Base-by-base conservation (phyloP, 768 basidiomycete genomes). In the Neoboletus brunneissimus region DNA sequence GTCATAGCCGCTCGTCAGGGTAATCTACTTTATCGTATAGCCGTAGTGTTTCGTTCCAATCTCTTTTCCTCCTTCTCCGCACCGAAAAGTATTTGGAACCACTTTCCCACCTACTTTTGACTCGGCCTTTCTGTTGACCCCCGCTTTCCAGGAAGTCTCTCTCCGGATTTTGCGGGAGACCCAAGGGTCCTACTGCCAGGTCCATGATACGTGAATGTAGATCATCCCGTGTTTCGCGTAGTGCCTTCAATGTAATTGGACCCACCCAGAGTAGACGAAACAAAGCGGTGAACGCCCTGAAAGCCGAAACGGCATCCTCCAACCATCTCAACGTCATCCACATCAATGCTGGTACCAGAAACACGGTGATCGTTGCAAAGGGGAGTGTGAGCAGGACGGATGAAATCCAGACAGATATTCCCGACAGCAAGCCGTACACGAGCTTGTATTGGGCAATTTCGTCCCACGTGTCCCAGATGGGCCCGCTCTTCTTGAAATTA, bases 361-460 rank as follows among this genome's bases (percentile, higher is more conserved):
- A 66, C 27, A 79, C 64, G 5, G 87, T 87, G 53, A 90, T 65
- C 11, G 71, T 66, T 9, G 83, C 78, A 59, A 88, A 70, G 3
- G 85, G 88, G 63, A 88, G 76, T 0, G 89, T 90, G 41, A 86
- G 35, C 35, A 85, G 35, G 29, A 84, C 73, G 13, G 80, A 72
- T 18, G 69, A 57, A 34, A 78, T 51, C 83, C 89, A 92, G 31
- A 92, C 89, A 51, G 79, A 73, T 4, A 89, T 56, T 1, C 90
- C 91, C 0, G 90, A 86, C 10, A 85, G 64, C 34, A 94, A 79
- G 11, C 93, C 93, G 63, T 91, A 91, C 22, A 87, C 82, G 51
- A 94, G 84, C 69, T 93, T 94, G 72, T 91, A 89, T 67, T 94
- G 89, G 12, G 91, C 89, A 59, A 94, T 91, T 68, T 94, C 91